A percentile compares a stretch with the other conserved stretches of the same genome.
Evolutionary conservation across 2,329 filamentous ascomycete species (phyloP).

Genomic region (Triangularia verruculosa): DNA sequence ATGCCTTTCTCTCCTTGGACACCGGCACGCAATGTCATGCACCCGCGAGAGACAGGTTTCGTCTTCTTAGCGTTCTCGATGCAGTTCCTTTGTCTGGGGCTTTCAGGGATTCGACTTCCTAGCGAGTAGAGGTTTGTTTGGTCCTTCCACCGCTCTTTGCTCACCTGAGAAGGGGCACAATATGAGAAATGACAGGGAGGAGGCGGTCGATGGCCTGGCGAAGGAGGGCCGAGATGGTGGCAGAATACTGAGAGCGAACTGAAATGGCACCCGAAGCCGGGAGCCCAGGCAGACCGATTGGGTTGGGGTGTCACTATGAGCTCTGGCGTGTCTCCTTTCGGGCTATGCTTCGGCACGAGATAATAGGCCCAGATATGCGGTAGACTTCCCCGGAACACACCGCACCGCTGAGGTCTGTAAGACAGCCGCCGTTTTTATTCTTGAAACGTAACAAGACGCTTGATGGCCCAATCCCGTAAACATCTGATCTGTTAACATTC

Average conservation of each 20-base stretch:
- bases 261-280: not conserved
- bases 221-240: constrained; percentile 5
- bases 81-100: constrained; percentile 45
- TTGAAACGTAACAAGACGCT: not conserved
- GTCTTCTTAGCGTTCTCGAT: constrained; percentile 40
- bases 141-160: constrained; percentile 49
- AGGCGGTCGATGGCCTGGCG: constrained; percentile 19
- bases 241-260: not conserved
- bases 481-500: not conserved
- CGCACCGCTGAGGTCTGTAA: constrained; percentile 12
- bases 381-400: not conserved
- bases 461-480: not conserved
- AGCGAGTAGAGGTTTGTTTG: constrained; percentile 45
- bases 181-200: constrained; percentile 39
- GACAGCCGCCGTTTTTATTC: constrained; percentile 9
- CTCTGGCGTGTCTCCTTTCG: not conserved
- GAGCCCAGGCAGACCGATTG: not conserved
- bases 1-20: constrained; percentile 39
- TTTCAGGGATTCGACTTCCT: constrained; percentile 50
- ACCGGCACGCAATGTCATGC: constrained; percentile 40
- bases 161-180: constrained; percentile 41
- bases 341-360: not conserved
- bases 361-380: not conserved
- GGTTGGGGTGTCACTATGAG: constrained; percentile 15
- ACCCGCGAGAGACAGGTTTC: constrained; percentile 33